These are phyloP conservation scores for Backusella circina DNA, from an alignment of 192 early-diverging fungal species.

Conservation along the genomic window DNA sequence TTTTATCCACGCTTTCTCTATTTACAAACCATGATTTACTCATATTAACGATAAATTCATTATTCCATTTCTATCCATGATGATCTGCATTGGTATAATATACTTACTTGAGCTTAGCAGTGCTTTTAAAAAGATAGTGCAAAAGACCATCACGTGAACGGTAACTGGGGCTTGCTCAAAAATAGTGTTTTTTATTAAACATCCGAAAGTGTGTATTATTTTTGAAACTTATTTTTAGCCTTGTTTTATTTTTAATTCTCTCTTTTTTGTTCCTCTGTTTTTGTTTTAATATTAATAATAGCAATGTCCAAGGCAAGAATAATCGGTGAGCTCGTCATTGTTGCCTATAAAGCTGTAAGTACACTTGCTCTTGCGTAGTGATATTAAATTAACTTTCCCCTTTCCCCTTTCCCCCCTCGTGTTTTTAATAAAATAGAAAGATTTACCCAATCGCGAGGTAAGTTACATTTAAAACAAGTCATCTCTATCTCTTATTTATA, in stretches of 20 bases:
- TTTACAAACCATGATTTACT: background rate
- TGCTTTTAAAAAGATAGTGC: background rate
- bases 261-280: background rate
- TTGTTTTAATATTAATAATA: background rate
- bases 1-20: too few species aligned
- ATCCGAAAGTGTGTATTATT: too few species aligned
- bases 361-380: background rate
- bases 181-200: background rate
- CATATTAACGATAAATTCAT: too few species aligned
- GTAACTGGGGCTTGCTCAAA: background rate
- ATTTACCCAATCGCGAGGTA: conserved; percentile 40
- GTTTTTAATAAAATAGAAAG: conserved; percentile 20
- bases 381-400: background rate
- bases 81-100: too few species aligned
- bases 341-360: conserved; percentile 39
- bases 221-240: background rate
- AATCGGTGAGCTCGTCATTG: conserved; percentile 36
- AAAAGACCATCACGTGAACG: background rate
- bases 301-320: conserved; percentile 26
- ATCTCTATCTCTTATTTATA: background rate
- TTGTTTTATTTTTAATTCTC: background rate
- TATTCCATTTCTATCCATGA: too few species aligned
- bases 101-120: too few species aligned
- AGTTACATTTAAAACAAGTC: background rate
- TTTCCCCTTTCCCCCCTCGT: background rate